Evolutionary conservation across 2,329 filamentous ascomycete species (phyloP).

Genomic region (Fusarium sp.): DNA sequence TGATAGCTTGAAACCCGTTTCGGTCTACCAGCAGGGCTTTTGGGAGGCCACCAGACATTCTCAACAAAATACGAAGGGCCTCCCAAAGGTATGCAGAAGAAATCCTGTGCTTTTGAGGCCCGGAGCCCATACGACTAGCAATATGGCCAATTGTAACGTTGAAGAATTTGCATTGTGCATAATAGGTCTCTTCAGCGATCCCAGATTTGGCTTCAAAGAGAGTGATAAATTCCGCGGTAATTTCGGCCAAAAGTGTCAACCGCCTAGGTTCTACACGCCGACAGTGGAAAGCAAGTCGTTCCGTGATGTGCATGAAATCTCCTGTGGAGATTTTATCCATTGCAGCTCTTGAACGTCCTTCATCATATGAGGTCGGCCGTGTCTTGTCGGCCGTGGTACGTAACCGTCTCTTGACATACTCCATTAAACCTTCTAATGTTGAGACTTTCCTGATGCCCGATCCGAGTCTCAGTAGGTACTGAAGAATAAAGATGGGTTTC

Average conservation of each 20-base stretch:
- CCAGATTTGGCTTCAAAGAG: slow-evolving; percentile 29
- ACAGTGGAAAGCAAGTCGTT: slow-evolving; percentile 50
- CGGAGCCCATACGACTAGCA: slow-evolving; percentile 45
- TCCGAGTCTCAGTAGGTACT: slow-evolving; percentile 49
- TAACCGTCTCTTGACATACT: slow-evolving; percentile 42
- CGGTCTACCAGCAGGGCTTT: slow-evolving; percentile 65
- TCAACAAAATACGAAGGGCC: slow-evolving; percentile 67
- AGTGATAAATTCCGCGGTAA: slow-evolving; percentile 49
- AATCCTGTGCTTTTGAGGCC: slow-evolving; percentile 42
- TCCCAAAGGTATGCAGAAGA: slow-evolving; percentile 63
- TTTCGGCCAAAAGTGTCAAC: slow-evolving; percentile 50
- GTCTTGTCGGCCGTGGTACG: slow-evolving; percentile 27
- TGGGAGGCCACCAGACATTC: slow-evolving; percentile 63
- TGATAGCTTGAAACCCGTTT: slow-evolving; percentile 67
- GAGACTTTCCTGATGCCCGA: slow-evolving; percentile 45
- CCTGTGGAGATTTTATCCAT: slow-evolving; percentile 40
- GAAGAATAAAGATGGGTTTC: slow-evolving; percentile 51
- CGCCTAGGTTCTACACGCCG: slow-evolving; percentile 53
- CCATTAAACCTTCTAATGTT: slow-evolving; percentile 48
- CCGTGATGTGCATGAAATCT: slow-evolving; percentile 46
- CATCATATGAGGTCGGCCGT: not conserved
- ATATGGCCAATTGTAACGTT: slow-evolving; percentile 50
- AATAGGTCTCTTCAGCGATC: slow-evolving; percentile 41
- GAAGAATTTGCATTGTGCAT: slow-evolving; percentile 51
- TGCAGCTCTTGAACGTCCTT: slow-evolving; percentile 15